Evolutionary conservation across 2,329 filamentous ascomycete genomes (phyloP).

Genomic region (Xylaria sp.): DNA sequence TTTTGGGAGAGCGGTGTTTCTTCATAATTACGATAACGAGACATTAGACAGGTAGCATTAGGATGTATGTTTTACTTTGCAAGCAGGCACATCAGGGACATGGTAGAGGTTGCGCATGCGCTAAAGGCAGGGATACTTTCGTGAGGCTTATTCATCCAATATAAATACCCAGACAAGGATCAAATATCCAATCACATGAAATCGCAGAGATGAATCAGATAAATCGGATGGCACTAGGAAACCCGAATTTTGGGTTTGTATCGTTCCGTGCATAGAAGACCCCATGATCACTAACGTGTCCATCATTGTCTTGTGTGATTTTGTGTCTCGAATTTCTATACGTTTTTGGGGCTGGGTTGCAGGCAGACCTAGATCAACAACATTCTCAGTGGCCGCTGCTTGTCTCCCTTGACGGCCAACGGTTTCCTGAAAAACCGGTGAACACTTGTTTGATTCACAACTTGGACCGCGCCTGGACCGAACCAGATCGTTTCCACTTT

Average conservation of each 20-base stretch:
- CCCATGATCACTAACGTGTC: neutral
- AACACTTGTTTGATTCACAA: slow-evolving; percentile 17
- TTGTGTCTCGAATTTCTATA: neutral
- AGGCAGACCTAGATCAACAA: neutral
- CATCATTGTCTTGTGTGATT: neutral
- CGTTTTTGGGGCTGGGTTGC: neutral
- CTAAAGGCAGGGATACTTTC: slow-evolving; percentile 15
- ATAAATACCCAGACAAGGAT: slow-evolving; percentile 11
- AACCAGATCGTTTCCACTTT: slow-evolving; percentile 24
- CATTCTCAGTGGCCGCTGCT: neutral
- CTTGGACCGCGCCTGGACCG: slow-evolving; percentile 1
- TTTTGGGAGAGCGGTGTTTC: slow-evolving; percentile 34
- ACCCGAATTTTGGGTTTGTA: neutral
- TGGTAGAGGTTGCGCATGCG: slow-evolving; percentile 27
- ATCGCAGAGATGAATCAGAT: slow-evolving; percentile 1
- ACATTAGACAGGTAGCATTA: slow-evolving; percentile 34
- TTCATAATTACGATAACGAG: slow-evolving; percentile 38
- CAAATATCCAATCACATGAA: slow-evolving; percentile 26
- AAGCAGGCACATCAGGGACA: slow-evolving; percentile 24
- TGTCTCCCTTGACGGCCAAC: neutral
- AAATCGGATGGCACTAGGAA: slow-evolving; percentile 2
- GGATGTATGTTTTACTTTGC: slow-evolving; percentile 18
- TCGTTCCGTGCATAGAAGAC: neutral
- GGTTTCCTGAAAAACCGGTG: neutral
- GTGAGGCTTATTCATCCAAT: slow-evolving; percentile 11